Conservation (phyloP, 163 green algal species). For the Picocystis sp. region DNA sequence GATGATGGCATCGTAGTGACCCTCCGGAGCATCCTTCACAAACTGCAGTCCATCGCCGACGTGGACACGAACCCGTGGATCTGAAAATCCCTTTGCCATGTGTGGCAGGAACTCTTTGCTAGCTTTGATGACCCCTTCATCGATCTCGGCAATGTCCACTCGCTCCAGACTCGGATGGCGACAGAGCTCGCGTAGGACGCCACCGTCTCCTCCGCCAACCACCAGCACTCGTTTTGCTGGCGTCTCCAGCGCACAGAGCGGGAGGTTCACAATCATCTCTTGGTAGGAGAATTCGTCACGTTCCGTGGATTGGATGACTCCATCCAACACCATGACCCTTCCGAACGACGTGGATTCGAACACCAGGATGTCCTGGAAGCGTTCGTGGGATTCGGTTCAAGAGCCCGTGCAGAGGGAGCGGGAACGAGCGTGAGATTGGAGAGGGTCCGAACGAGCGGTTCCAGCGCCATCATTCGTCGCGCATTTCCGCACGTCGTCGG, state of each 20-base stretch:
- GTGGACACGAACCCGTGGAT: conserved; percentile 51
- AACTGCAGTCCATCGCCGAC: conserved; percentile 38
- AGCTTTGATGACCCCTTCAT: conserved; percentile 79
- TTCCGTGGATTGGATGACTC: conserved; percentile 85
- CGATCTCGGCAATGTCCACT: conserved; percentile 94
- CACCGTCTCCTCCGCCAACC: conserved; percentile 91
- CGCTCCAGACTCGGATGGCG: conserved; percentile 59
- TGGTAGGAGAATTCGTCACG: conserved; percentile 96
- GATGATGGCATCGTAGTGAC: conserved; percentile 93
- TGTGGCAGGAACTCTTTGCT: conserved; percentile 77
- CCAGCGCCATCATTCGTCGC: too few relatives aligned
- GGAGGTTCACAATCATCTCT: conserved; percentile 96
- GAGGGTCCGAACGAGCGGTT: too few relatives aligned
- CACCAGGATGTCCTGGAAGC: conserved; percentile 90
- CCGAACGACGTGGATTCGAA: conserved; percentile 68
- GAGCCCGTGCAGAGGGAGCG: too few relatives aligned
- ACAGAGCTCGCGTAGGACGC: conserved; percentile 82
- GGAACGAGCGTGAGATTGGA: too few relatives aligned
- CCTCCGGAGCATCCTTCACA: conserved; percentile 48
- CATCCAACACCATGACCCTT: conserved; percentile 74
- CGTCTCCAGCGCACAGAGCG: conserved; percentile 53
- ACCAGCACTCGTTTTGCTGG: conserved; percentile 77
- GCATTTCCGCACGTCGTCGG: too few relatives aligned
- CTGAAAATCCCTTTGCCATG: conserved; percentile 77
- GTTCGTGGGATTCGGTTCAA: neutral